These are phyloP conservation scores for Metschnikowia aberdeeniae DNA, from an alignment of 805 yeast species.

Conservation along the genomic window DNA sequence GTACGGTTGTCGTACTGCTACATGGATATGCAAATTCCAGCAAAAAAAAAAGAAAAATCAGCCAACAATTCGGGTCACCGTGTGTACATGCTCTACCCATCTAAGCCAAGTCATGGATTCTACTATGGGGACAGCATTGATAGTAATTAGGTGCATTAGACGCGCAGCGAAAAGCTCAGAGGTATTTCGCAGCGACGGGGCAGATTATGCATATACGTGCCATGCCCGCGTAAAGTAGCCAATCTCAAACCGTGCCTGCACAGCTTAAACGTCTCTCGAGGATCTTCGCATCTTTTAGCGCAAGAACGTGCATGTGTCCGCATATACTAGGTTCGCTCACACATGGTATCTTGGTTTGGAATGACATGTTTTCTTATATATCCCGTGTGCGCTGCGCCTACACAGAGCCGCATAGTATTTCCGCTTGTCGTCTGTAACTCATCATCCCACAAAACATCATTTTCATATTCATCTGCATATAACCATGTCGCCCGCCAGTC, in stretches of 20 bases:
- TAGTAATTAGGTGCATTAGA: conserved; percentile 3
- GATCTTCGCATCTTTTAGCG: conserved; percentile 6
- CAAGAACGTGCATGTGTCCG: conserved; percentile 2
- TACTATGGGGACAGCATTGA: neutral
- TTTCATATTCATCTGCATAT: too few relatives aligned
- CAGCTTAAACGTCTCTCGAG: conserved; percentile 5
- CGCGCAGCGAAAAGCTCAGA: conserved; percentile 4
- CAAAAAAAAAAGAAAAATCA: too few relatives aligned
- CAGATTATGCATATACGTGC: neutral
- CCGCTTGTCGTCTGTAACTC: too few relatives aligned
- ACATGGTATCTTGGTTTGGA: neutral
- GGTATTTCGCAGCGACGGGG: neutral
- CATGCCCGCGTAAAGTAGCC: neutral
- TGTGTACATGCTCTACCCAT: too few relatives aligned
- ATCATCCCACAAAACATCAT: too few relatives aligned
- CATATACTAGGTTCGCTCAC: neutral
- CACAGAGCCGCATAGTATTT: too few relatives aligned
- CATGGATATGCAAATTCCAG: neutral
- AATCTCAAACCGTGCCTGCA: conserved; percentile 1
- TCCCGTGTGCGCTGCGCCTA: neutral
- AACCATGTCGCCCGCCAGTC: conserved; percentile 4
- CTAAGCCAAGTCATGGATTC: neutral
- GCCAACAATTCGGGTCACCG: too few relatives aligned
- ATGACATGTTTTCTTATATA: conserved; percentile 1
- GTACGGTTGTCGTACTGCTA: neutral